Conservation (phyloP, 2,329 filamentous ascomycete species). For the Aspergillus pseudoterreus region DNA sequence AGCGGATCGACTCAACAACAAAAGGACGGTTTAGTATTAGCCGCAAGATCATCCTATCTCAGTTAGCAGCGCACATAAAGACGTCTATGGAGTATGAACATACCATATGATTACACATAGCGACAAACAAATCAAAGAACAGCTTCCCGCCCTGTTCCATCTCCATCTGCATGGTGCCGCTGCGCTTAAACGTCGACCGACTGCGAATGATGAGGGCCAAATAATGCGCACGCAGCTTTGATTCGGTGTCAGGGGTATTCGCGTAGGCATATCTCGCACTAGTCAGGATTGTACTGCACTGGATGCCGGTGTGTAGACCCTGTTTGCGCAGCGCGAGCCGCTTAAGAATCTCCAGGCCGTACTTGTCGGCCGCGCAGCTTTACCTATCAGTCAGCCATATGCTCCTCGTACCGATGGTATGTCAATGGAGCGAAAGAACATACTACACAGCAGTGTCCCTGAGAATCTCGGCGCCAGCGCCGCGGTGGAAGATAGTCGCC, state of each 20-base stretch:
- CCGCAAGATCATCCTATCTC: slow-evolving; percentile 20
- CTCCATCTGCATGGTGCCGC: slow-evolving; percentile 91
- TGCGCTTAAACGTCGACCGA: slow-evolving; percentile 83
- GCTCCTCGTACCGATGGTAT: background rate
- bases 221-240: slow-evolving; percentile 86
- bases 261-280: slow-evolving; percentile 88
- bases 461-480: slow-evolving; percentile 64
- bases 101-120: slow-evolving; percentile 86
- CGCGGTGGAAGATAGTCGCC: slow-evolving; percentile 66
- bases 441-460: slow-evolving; percentile 87
- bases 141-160: slow-evolving; percentile 85
- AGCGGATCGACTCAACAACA: background rate
- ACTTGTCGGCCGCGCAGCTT: slow-evolving; percentile 76
- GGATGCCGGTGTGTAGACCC: slow-evolving; percentile 78
- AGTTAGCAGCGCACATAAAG: background rate
- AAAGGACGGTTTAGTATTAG: slow-evolving; percentile 2
- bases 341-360: slow-evolving; percentile 79
- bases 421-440: slow-evolving; percentile 15
- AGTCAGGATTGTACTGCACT: slow-evolving; percentile 77
- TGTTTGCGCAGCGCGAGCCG: slow-evolving; percentile 82
- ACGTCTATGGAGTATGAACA: background rate
- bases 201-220: slow-evolving; percentile 88
- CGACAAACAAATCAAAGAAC: slow-evolving; percentile 92
- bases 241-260: slow-evolving; percentile 84
- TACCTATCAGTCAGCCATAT: background rate